Evolutionary conservation across 1,284 basidiomycete genomes (phyloP), one percentile per base, ranked within the genome.

Genomic region (Apiotrichum montevideense): DNA sequence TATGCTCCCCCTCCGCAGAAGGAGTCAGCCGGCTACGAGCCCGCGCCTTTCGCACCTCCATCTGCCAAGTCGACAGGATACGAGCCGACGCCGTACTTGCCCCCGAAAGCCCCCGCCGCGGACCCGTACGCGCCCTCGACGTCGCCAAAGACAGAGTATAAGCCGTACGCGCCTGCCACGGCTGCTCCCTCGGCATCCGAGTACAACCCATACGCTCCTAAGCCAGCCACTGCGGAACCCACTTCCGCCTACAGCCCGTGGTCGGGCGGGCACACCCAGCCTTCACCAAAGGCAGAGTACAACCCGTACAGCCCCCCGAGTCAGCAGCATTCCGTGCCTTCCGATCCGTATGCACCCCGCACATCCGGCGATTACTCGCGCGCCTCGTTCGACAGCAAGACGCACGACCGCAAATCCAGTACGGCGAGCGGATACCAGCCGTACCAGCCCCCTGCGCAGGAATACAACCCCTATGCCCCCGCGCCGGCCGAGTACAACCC

Each of bases 401-500:
- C 11, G 2, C 40, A 51, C 49, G 33, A 51, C 21, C 46, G 46
- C 46, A 37, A 48, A 10, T 48, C 46, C 35, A 39, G 35, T 10
- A 10, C 46, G 9, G 35, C 46, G n/a, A 48, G 46, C 21, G 46
- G 35, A 6, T 29, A 53, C 46, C 44, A 15, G 34, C 35, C 47
- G 37, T 49, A 49, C 37, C 35, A 35, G 5, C 47, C 35, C 15
- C 4, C 35, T 21, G 34, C 39, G 50, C 37, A 29, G 32, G 34
- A 52, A 42, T 53, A 48, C 41, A 53, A 52, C 51, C 51, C 51
- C 8, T 50, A 57, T 35, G 51, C 33, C 34, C 58, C 58, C 3
- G 48, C 57, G 35, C 41, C 34, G 46, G 39, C n/a, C 33, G 35
- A 52, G 47, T 54, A 50, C 42, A 54, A 48, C 47, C 51, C 51